These are phyloP conservation scores for Leishmania braziliensis DNA, from an alignment of 208 protist species.

Conservation along the genomic window DNA sequence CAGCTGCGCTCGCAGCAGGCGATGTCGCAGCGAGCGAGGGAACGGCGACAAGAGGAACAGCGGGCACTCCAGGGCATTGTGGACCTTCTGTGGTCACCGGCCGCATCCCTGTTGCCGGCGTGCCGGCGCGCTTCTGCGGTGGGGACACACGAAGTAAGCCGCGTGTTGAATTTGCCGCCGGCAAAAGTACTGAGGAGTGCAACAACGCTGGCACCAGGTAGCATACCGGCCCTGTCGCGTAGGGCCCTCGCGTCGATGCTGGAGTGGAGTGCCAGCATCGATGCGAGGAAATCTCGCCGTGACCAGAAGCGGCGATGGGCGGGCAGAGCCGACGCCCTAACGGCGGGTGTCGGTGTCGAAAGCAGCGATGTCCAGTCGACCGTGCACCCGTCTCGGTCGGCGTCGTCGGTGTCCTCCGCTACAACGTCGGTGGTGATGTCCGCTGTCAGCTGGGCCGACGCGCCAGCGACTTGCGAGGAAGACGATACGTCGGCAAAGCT, in stretches of 20 bases:
- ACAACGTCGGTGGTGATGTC: constrained; percentile 24
- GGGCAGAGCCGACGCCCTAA: not conserved
- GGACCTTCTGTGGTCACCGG: constrained; percentile 12
- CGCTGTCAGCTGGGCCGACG: constrained; percentile 6
- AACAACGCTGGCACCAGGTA: not conserved
- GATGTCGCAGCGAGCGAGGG: constrained; percentile 13
- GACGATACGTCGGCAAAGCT: not conserved
- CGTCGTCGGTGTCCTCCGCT: not conserved
- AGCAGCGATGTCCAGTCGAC: not conserved
- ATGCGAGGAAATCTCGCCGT: not conserved
- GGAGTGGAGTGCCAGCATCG: not conserved
- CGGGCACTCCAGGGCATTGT: constrained; percentile 6
- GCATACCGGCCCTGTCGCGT: not conserved
- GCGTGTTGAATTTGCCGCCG: not conserved
- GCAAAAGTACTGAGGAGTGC: not conserved
- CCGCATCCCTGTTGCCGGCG: not conserved
- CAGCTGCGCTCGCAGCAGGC: constrained; percentile 10
- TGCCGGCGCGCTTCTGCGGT: not conserved
- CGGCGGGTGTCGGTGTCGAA: not conserved
- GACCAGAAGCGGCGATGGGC: not conserved
- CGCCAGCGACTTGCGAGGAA: not conserved
- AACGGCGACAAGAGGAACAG: constrained; percentile 16
- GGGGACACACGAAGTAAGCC: not conserved
- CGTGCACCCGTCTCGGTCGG: not conserved
- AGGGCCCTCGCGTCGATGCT: not conserved